Evolutionary conservation across 2,329 filamentous ascomycete species (phyloP), one percentile per base, ranked within the genome.

Genomic region (Tolypocladium ophioglossoides): DNA sequence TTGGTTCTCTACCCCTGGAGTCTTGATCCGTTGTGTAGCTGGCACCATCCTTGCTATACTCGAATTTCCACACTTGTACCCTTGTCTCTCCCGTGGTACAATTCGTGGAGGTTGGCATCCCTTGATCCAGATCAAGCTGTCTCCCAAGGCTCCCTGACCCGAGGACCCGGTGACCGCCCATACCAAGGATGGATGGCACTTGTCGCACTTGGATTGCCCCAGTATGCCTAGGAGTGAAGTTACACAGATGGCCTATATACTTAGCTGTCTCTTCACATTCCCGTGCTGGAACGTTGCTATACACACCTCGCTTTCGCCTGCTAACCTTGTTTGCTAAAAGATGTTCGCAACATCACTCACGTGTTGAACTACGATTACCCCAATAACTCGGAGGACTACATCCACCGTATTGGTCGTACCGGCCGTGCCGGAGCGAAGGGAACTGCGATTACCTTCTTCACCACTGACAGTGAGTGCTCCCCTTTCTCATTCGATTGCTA

Each of bases 351-450:
- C 83, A 99, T 99, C 79, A 97, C 94, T 77, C 94, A 99, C 79
- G 94, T 99, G 77, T 83, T 99, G 78, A 97, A 97, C 85, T 96
- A 97, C 89, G 94, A 97, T 74, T 97, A 97, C 76, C 92, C 92
- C 73, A 97, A 97, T 80, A 97, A 97, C 76, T 84, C 94, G 67
- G 94, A 99, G 78, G 92, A 97, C 70, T 97, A 97, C 68, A 95
- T 97, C 64, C 94, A 96, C 71, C 88, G 94, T 72, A 94, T 92
- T 73, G 94, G 94, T 67, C 88, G 94, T 77, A 97, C 94, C 65
- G 92, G 94, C 66, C 89, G 92, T 79, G 92, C 94, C 70, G 94
- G 94, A 77, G 86, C 87, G 67, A 89, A 86, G 62, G 94, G 94
- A 77, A 97, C 91, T 66, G 94, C 94, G 71, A 97, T 97, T 70